Evolutionary conservation across 2,329 filamentous ascomycete genomes (phyloP).

Genomic region (Berkeleyomyces rouxiae): DNA sequence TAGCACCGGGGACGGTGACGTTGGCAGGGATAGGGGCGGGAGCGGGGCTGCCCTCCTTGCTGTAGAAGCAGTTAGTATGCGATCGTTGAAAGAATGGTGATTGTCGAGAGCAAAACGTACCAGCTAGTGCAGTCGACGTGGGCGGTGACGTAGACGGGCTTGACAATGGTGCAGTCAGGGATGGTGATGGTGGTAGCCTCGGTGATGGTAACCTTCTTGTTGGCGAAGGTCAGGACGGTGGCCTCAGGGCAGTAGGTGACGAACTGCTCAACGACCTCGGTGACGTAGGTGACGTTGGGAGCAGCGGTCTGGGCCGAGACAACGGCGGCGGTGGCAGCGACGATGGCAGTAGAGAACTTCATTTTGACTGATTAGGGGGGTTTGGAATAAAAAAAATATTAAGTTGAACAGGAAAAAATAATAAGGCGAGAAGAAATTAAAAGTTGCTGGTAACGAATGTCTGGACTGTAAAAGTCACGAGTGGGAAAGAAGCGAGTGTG

Average conservation of each 20-base stretch:
- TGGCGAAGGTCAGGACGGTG: slow-evolving; percentile 46
- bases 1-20: slow-evolving; percentile 16
- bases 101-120: slow-evolving; percentile 22
- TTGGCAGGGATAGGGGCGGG: slow-evolving; percentile 17
- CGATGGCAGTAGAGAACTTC: slow-evolving; percentile 42
- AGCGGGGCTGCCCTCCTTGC: slow-evolving; percentile 12
- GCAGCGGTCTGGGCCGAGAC: slow-evolving; percentile 21
- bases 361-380: slow-evolving; percentile 39
- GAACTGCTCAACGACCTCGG: slow-evolving; percentile 47
- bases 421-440: slow-evolving; percentile 12
- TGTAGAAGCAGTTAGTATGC: slow-evolving; percentile 4
- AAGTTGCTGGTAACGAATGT: slow-evolving; percentile 13
- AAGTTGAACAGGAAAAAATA: slow-evolving; percentile 25
- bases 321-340: slow-evolving; percentile 34
- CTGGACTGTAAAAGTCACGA: slow-evolving; percentile 11
- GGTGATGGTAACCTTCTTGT: slow-evolving; percentile 53
- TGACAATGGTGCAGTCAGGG: slow-evolving; percentile 51
- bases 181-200: slow-evolving; percentile 53
- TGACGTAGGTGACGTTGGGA: slow-evolving; percentile 39
- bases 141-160: slow-evolving; percentile 37
- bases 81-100: not conserved
- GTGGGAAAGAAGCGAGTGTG: slow-evolving; percentile 22
- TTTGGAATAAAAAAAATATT: slow-evolving; percentile 24
- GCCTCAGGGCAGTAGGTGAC: slow-evolving; percentile 57
- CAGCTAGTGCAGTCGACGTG: slow-evolving; percentile 37